Evolutionary conservation across 73 alveolate species (phyloP).

Genomic region (Paramecium octaurelia): DNA sequence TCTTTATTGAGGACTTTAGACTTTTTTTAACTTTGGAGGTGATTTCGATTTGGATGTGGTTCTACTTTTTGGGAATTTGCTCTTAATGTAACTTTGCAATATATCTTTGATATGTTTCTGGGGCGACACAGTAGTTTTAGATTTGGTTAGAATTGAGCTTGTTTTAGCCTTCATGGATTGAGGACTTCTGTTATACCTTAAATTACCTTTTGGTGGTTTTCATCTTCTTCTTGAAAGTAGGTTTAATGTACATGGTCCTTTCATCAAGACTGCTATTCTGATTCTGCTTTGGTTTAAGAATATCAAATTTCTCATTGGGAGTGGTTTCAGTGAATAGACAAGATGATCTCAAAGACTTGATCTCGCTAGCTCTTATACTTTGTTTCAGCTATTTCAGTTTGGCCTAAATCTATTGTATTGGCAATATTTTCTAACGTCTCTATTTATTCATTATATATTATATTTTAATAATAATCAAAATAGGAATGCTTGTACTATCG

Average conservation of each 20-base stretch:
- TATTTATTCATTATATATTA: background rate
- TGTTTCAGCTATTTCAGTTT: background rate
- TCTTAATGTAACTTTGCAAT: background rate
- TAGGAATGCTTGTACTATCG: background rate
- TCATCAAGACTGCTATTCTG: background rate
- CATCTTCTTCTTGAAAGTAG: background rate
- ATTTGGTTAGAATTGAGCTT: background rate
- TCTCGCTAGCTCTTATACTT: background rate
- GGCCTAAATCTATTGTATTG: background rate
- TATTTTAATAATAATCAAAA: background rate
- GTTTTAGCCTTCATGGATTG: background rate
- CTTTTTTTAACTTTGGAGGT: background rate
- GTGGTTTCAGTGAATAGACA: background rate
- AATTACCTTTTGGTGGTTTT: slow-evolving; percentile 3
- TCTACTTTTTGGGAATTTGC: background rate
- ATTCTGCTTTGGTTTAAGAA: background rate
- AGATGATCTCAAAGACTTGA: slow-evolving; percentile 22
- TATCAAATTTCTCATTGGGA: background rate
- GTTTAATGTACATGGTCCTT: background rate
- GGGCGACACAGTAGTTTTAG: background rate
- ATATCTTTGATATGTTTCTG: background rate
- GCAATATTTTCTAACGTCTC: background rate
- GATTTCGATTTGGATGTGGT: background rate
- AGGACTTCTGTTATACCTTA: background rate
- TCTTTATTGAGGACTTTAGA: background rate